These are phyloP conservation scores for Bassia scoparia DNA, from an alignment of 148 eudicot genomes.

Conservation along the genomic window DNA sequence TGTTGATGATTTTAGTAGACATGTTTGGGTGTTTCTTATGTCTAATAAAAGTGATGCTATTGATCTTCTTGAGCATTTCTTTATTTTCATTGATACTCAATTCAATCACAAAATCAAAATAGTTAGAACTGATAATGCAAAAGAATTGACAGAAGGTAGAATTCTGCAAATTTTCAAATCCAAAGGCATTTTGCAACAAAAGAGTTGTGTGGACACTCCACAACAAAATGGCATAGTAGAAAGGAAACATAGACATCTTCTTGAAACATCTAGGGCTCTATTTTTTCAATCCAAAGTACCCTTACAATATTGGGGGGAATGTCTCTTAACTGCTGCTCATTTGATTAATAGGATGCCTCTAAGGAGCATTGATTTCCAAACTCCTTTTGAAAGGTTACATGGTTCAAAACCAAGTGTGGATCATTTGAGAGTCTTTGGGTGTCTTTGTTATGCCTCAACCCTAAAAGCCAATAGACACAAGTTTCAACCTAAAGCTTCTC, in stretches of 20 bases:
- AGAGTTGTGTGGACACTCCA: conserved; percentile 12
- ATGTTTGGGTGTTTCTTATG: background rate
- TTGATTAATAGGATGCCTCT: background rate
- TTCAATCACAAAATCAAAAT: background rate
- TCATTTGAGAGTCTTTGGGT: background rate
- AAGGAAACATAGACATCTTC: background rate
- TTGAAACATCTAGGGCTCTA: background rate
- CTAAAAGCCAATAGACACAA: background rate
- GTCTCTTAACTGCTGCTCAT: background rate
- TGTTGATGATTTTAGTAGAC: background rate
- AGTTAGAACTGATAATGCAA: background rate
- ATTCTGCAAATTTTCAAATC: background rate
- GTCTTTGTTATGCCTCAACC: background rate
- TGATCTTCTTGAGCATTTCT: background rate
- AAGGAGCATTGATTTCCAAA: background rate
- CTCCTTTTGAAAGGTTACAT: background rate
- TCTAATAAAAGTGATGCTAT: background rate
- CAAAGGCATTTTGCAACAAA: conserved; percentile 21
- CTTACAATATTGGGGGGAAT: background rate
- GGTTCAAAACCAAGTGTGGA: background rate
- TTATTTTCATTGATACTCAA: background rate
- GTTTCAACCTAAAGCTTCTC: background rate
- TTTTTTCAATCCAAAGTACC: background rate
- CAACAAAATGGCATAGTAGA: conserved; percentile 8
- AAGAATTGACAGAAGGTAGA: background rate